phyloP scores from a whole-genome alignment of 2,329 filamentous ascomycete genomes.

The Xylariaceae sp. region DNA sequence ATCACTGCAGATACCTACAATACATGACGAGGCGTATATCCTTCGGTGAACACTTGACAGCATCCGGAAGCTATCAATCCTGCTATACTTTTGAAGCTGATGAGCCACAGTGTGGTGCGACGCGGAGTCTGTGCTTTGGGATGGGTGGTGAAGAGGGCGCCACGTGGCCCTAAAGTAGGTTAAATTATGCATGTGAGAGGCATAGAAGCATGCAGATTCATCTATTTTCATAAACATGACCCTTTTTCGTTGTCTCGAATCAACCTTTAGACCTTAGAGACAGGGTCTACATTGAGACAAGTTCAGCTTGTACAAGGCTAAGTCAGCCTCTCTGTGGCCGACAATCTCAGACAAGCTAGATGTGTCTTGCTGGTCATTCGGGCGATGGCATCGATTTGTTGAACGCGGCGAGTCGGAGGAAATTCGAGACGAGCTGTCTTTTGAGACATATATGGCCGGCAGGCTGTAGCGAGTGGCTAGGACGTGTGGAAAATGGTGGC shows the following conservation, averaged over 20 bases:
- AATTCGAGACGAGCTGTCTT: slow-evolving; percentile 35
- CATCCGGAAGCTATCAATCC: slow-evolving; percentile 1
- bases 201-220: slow-evolving; percentile 7
- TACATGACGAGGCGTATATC: neutral
- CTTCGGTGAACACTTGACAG: slow-evolving; percentile 17
- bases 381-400: slow-evolving; percentile 40
- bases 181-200: neutral
- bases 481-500: too few species aligned
- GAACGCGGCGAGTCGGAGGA: slow-evolving; percentile 25
- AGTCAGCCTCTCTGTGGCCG: neutral
- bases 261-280: neutral
- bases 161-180: slow-evolving; percentile 23
- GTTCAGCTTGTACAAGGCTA: slow-evolving; percentile 1
- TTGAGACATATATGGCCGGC: slow-evolving; percentile 22
- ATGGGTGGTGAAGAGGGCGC: slow-evolving; percentile 16
- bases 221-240: slow-evolving; percentile 18
- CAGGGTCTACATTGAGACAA: slow-evolving; percentile 9
- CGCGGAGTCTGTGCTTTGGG: slow-evolving; percentile 3
- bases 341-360: slow-evolving; percentile 13
- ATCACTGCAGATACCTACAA: neutral
- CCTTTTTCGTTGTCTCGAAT: slow-evolving; percentile 7
- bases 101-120: neutral
- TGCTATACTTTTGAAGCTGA: neutral
- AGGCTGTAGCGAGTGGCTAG: slow-evolving; percentile 20
- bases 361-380: slow-evolving; percentile 5